Evolutionary conservation across 108 stramenopile genomes (phyloP).

Genomic region (Fragilariopsis cylindrus): DNA sequence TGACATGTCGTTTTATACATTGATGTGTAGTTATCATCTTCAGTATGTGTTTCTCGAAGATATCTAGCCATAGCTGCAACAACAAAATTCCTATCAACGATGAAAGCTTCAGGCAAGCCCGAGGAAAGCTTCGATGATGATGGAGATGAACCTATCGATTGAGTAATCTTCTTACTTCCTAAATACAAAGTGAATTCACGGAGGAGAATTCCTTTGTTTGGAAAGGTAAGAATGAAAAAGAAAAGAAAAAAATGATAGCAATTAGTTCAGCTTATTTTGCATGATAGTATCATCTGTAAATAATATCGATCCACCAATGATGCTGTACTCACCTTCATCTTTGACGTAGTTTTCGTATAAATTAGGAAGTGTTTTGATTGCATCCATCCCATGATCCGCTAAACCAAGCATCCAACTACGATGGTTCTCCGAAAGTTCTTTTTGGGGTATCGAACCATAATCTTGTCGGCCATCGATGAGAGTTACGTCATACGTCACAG

Average conservation of each 20-base stretch:
- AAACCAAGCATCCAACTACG: conserved; percentile 69
- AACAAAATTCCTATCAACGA: conserved; percentile 64
- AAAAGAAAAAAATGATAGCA: too few species aligned
- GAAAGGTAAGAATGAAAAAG: too few species aligned
- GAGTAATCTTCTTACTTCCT: conserved; percentile 34
- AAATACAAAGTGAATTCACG: conserved; percentile 25
- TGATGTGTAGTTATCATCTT: conserved; percentile 22
- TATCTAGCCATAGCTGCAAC: conserved; percentile 55
- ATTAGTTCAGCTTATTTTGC: too few species aligned
- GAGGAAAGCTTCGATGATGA: background rate
- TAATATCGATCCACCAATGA: too few species aligned
- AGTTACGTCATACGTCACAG: conserved; percentile 43
- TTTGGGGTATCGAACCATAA: conserved; percentile 33
- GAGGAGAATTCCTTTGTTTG: conserved; percentile 37
- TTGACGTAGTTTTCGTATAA: conserved; percentile 50
- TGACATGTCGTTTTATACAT: conserved; percentile 12
- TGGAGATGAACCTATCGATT: background rate
- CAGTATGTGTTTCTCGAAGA: conserved; percentile 12
- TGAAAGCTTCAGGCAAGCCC: conserved; percentile 24
- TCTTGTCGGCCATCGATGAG: conserved; percentile 47
- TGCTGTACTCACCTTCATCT: too few species aligned
- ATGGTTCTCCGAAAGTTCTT: conserved; percentile 33
- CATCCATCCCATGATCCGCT: conserved; percentile 47
- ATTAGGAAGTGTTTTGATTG: conserved; percentile 38
- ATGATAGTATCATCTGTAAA: too few species aligned